Conservation (phyloP, 1,139 yeast species). For the Candida smagusa region DNA sequence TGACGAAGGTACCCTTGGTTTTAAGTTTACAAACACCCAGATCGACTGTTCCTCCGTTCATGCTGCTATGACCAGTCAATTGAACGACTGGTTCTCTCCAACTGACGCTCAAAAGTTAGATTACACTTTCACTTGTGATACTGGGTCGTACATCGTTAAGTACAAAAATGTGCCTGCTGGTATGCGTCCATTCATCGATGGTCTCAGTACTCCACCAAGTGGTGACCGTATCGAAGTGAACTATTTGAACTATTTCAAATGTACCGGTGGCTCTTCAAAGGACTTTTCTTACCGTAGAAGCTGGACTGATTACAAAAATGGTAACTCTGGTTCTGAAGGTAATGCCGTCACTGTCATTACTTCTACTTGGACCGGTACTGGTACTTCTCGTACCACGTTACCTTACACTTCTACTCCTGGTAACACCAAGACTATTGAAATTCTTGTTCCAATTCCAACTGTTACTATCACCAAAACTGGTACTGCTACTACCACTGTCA, state of each 20-base stretch:
- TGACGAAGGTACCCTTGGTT: slow-evolving; percentile 21
- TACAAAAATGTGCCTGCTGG: slow-evolving; percentile 29
- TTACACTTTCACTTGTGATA: slow-evolving; percentile 14
- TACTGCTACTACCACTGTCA: slow-evolving; percentile 4
- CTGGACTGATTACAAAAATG: slow-evolving; percentile 11
- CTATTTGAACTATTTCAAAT: slow-evolving; percentile 12
- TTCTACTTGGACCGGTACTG: slow-evolving; percentile 9
- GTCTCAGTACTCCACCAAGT: slow-evolving; percentile 7
- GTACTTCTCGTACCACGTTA: slow-evolving; percentile 4
- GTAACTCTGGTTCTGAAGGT: slow-evolving; percentile 19
- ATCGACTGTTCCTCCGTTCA: slow-evolving; percentile 21
- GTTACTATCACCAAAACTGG: slow-evolving; percentile 11
- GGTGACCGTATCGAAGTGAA: neutral
- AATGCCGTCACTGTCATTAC: slow-evolving; percentile 13
- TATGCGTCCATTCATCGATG: slow-evolving; percentile 26
- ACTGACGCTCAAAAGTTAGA: slow-evolving; percentile 5
- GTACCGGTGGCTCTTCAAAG: slow-evolving; percentile 8
- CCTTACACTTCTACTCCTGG: slow-evolving; percentile 8
- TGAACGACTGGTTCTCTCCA: slow-evolving; percentile 22
- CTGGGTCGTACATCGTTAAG: slow-evolving; percentile 9
- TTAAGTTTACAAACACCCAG: slow-evolving; percentile 8
- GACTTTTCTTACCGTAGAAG: slow-evolving; percentile 1
- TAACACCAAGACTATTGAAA: slow-evolving; percentile 13
- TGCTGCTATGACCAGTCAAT: slow-evolving; percentile 17
- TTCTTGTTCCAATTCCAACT: slow-evolving; percentile 14